Conservation (phyloP, 2,329 filamentous ascomycete species). For the Aspergillus japonicus region DNA sequence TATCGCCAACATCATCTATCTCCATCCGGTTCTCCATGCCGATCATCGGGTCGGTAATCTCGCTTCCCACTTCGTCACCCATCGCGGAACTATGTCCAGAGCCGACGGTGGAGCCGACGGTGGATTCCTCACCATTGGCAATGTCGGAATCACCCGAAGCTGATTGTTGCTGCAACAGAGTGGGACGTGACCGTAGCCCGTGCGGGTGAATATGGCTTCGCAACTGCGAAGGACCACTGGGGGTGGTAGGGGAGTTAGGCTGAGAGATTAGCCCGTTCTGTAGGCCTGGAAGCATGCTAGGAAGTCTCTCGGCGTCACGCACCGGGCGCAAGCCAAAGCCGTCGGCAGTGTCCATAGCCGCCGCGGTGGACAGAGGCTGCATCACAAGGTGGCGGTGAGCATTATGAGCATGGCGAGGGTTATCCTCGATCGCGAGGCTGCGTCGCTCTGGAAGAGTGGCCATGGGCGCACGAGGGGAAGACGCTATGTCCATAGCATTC, state of each 20-base stretch:
- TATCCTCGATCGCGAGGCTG: slow-evolving; percentile 57
- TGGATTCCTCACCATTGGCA: slow-evolving; percentile 76
- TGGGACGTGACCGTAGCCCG: slow-evolving; percentile 69
- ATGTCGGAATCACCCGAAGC: slow-evolving; percentile 85
- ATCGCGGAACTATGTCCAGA: slow-evolving; percentile 79
- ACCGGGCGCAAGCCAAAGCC: slow-evolving; percentile 74
- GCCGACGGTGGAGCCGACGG: slow-evolving; percentile 82
- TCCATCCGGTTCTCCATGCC: slow-evolving; percentile 80
- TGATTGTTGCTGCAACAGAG: slow-evolving; percentile 86
- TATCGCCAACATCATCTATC: slow-evolving; percentile 83
- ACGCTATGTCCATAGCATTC: slow-evolving; percentile 59
- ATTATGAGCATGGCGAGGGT: slow-evolving; percentile 43
- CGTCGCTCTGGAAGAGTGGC: slow-evolving; percentile 71
- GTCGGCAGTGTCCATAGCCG: slow-evolving; percentile 66
- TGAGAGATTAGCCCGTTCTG: slow-evolving; percentile 75
- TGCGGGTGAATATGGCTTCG: slow-evolving; percentile 55
- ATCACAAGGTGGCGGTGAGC: slow-evolving; percentile 55
- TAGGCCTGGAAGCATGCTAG: slow-evolving; percentile 73
- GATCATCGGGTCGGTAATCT: slow-evolving; percentile 66
- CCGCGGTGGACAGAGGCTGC: slow-evolving; percentile 67
- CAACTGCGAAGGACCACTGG: slow-evolving; percentile 64
- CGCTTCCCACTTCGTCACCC: slow-evolving; percentile 59
- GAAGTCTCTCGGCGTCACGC: slow-evolving; percentile 76
- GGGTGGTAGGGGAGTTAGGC: slow-evolving; percentile 86
- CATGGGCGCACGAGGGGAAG: slow-evolving; percentile 62